Evolutionary conservation across 331 rosid species (phyloP).

Genomic region (Dryas integrifolia): DNA sequence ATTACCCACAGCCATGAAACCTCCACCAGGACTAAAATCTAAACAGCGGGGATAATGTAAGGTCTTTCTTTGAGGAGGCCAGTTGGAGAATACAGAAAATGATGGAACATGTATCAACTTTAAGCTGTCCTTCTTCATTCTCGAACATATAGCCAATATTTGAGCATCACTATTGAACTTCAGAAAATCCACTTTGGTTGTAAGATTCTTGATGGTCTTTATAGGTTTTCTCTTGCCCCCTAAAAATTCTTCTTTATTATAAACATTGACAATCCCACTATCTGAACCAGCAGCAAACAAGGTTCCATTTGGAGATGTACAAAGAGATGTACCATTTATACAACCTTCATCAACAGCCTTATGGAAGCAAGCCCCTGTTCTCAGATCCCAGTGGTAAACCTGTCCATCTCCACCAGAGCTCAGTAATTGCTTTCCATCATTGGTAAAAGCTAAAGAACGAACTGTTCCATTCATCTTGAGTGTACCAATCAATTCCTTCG

Average conservation of each 20-base stretch:
- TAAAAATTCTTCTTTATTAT: slow-evolving; percentile 62
- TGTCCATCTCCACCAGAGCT: slow-evolving; percentile 77
- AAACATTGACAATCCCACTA: slow-evolving; percentile 75
- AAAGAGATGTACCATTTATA: slow-evolving; percentile 56
- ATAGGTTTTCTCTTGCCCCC: slow-evolving; percentile 85
- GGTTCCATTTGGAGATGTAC: slow-evolving; percentile 56
- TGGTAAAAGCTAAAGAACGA: slow-evolving; percentile 66
- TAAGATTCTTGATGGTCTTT: slow-evolving; percentile 61
- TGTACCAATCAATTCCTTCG: slow-evolving; percentile 68
- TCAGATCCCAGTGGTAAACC: slow-evolving; percentile 75
- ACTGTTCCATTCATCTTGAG: slow-evolving; percentile 81
- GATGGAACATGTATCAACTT: slow-evolving; percentile 77
- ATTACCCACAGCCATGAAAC: slow-evolving; percentile 87
- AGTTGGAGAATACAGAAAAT: slow-evolving; percentile 69
- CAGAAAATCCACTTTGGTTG: slow-evolving; percentile 61
- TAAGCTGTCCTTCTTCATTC: slow-evolving; percentile 66
- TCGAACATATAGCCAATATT: slow-evolving; percentile 76
- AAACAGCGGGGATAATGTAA: slow-evolving; percentile 60
- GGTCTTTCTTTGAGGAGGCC: slow-evolving; percentile 55
- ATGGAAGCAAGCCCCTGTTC: slow-evolving; percentile 73
- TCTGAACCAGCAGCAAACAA: slow-evolving; percentile 76
- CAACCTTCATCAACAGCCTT: slow-evolving; percentile 85
- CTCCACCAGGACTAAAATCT: slow-evolving; percentile 92
- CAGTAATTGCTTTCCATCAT: slow-evolving; percentile 56
- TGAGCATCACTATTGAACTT: slow-evolving; percentile 71